These are phyloP conservation scores for Rhodotorula taiwanensis DNA, from an alignment of 768 basidiomycete species.

Conservation along the genomic window DNA sequence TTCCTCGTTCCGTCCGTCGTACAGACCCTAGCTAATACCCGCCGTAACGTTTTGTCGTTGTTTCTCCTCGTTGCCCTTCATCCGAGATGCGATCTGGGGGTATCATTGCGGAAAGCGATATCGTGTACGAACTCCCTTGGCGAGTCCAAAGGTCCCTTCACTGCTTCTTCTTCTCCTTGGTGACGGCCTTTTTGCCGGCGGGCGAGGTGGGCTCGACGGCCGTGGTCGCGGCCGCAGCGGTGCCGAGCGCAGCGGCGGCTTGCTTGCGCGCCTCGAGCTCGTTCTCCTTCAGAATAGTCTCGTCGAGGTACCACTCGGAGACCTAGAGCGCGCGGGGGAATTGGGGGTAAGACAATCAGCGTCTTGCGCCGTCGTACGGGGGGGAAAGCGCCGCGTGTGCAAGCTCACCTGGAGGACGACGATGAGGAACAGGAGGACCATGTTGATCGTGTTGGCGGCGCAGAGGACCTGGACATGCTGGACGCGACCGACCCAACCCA, in stretches of 20 bases:
- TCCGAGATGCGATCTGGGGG: too few relatives aligned
- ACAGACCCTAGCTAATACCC: too few relatives aligned
- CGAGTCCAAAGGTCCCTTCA: too few relatives aligned
- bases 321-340: background rate
- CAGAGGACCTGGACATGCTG: conserved; percentile 32
- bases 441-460: conserved; percentile 33
- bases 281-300: conserved; percentile 13
- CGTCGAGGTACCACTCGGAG: conserved; percentile 33
- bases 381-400: too few relatives aligned
- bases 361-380: too few relatives aligned
- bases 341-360: background rate
- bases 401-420: conserved; percentile 32
- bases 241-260: background rate
- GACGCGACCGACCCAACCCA: conserved; percentile 24
- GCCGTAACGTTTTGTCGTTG: too few relatives aligned
- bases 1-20: too few relatives aligned
- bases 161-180: conserved; percentile 35
- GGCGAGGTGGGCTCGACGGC: background rate
- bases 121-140: too few relatives aligned
- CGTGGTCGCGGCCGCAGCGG: background rate
- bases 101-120: too few relatives aligned
- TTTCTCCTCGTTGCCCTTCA: too few relatives aligned
- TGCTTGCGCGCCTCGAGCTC: background rate
- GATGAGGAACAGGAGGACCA: conserved; percentile 21
- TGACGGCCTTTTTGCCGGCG: conserved; percentile 1